Evolutionary conservation across 257 asterid genomes (phyloP).

Genomic region (Petunia secreta): DNA sequence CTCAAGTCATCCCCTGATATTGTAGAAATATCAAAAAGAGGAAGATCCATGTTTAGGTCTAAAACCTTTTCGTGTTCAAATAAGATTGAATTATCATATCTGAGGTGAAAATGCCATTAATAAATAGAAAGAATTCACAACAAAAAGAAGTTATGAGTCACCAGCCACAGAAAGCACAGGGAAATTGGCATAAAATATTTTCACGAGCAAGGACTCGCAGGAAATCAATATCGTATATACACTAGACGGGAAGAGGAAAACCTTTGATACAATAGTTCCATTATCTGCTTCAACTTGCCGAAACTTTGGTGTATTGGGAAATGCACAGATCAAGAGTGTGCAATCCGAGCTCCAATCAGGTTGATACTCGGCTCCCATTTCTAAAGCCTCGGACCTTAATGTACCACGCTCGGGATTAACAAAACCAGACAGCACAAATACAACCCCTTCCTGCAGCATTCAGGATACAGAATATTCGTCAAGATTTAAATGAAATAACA

Average conservation of each 20-base stretch:
- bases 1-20: slow-evolving; percentile 4
- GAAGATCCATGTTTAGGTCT: not conserved
- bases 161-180: not conserved
- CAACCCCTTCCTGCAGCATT: slow-evolving; percentile 71
- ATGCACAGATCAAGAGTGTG: slow-evolving; percentile 86
- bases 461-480: slow-evolving; percentile 6
- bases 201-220: not conserved
- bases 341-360: slow-evolving; percentile 85
- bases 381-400: slow-evolving; percentile 82
- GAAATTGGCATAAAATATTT: not conserved
- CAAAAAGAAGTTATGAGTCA: not conserved
- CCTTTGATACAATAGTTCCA: slow-evolving; percentile 93
- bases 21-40: slow-evolving; percentile 1
- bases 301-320: slow-evolving; percentile 85
- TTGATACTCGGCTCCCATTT: slow-evolving; percentile 94
- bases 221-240: not conserved
- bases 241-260: slow-evolving; percentile 27
- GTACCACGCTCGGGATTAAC: slow-evolving; percentile 88
- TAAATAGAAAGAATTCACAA: not conserved
- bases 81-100: not conserved
- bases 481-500: slow-evolving; percentile 4
- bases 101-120: not conserved
- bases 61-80: not conserved
- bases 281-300: slow-evolving; percentile 84
- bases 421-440: slow-evolving; percentile 87